Evolutionary conservation across 2,329 filamentous ascomycete genomes (phyloP).

Genomic region (Penicillium sp.): DNA sequence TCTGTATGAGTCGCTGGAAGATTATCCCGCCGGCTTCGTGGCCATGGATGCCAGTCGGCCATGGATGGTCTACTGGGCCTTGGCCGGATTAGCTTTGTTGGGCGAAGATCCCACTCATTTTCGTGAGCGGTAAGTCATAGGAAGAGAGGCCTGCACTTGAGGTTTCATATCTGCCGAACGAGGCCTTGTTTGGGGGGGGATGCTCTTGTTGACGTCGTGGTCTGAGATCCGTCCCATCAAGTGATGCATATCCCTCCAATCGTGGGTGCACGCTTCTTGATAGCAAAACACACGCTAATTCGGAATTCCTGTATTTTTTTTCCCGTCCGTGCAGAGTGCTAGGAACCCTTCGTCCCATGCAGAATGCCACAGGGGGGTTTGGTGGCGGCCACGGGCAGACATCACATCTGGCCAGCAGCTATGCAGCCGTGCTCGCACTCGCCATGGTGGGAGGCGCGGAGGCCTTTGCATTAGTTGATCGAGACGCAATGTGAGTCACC

Average conservation of each 20-base stretch:
- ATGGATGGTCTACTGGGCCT: slow-evolving; percentile 91
- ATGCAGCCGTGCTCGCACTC: slow-evolving; percentile 74
- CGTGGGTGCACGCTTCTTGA: background rate
- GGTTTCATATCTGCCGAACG: too few species aligned
- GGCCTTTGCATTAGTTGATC: slow-evolving; percentile 69
- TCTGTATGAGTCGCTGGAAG: slow-evolving; percentile 45
- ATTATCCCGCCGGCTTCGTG: slow-evolving; percentile 64
- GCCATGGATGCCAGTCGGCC: slow-evolving; percentile 79
- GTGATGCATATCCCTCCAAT: background rate
- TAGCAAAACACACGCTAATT: background rate
- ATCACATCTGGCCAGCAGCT: slow-evolving; percentile 83
- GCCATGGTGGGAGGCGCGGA: slow-evolving; percentile 70
- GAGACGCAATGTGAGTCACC: slow-evolving; percentile 59
- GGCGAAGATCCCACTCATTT: slow-evolving; percentile 66
- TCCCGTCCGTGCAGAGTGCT: slow-evolving; percentile 46
- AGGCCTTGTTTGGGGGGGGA: too few species aligned
- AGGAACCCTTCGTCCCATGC: slow-evolving; percentile 70
- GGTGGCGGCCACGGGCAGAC: slow-evolving; percentile 88
- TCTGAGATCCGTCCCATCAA: background rate
- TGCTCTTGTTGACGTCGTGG: too few species aligned
- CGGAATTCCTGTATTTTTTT: background rate
- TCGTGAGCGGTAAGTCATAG: slow-evolving; percentile 50
- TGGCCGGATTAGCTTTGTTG: slow-evolving; percentile 68
- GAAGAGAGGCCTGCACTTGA: background rate
- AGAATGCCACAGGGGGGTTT: slow-evolving; percentile 79